A percentile compares a stretch with the other conserved stretches of the same genome.
Evolutionary conservation across 176 grass and related monocot species (phyloP).

Genomic region (Thalia dealbata): DNA sequence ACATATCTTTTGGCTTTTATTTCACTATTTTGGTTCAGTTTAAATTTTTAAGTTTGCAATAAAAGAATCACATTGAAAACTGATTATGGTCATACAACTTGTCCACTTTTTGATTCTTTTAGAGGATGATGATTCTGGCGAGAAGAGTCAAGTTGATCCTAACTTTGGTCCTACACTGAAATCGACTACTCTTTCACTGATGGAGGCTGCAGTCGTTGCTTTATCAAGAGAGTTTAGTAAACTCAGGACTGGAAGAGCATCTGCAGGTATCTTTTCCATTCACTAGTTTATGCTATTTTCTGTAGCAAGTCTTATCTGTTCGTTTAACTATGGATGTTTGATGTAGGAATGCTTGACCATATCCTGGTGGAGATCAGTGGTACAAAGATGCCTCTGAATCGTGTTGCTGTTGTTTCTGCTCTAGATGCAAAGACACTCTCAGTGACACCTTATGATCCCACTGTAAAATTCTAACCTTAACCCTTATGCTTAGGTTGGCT

Average conservation of each 20-base stretch:
- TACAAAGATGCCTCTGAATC: constrained; percentile 59
- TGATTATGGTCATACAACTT: background rate
- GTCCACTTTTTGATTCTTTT: constrained; percentile 6
- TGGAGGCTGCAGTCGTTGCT: constrained; percentile 72
- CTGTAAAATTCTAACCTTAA: constrained; percentile 40
- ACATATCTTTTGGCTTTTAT: background rate
- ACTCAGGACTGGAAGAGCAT: constrained; percentile 74
- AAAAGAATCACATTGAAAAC: background rate
- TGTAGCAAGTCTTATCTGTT: background rate
- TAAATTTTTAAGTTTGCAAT: background rate
- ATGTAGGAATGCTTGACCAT: constrained; percentile 86
- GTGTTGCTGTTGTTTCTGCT: constrained; percentile 85
- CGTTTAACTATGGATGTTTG: constrained; percentile 2
- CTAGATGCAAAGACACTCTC: constrained; percentile 73
- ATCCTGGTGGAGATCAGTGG: constrained; percentile 64
- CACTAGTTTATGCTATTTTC: constrained; percentile 2
- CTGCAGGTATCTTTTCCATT: constrained; percentile 37
- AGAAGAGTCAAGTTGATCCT: constrained; percentile 54
- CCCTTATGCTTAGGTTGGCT: background rate
- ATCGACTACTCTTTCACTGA: constrained; percentile 45
- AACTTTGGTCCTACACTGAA: constrained; percentile 68
- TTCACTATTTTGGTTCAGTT: background rate
- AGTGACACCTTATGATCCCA: constrained; percentile 86
- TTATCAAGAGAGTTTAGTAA: constrained; percentile 77
- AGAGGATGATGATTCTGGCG: constrained; percentile 63